A percentile compares a stretch with the other conserved stretches of the same genome.
phyloP scores from a whole-genome alignment of 768 basidiomycete species.

The Russula griseocarnosa region DNA sequence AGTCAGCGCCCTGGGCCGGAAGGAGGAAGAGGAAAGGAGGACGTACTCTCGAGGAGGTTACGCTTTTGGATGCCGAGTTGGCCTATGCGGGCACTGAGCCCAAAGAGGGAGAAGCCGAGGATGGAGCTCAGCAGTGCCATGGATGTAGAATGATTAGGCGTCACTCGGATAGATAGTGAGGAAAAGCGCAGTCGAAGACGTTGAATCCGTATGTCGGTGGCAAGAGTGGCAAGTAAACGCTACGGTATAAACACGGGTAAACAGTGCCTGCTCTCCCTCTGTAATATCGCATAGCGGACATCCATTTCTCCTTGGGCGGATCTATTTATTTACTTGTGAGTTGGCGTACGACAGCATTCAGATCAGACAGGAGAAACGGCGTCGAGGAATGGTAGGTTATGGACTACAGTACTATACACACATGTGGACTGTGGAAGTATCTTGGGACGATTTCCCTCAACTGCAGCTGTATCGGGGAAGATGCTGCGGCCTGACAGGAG shows the following conservation, averaged over 20 bases:
- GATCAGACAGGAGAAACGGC: not conserved
- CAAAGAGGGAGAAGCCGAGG: conserved; percentile 75
- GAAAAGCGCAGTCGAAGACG: too few relatives aligned
- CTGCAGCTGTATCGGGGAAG: not conserved
- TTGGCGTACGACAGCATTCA: not conserved
- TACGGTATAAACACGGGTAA: not conserved
- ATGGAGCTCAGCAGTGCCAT: conserved; percentile 69
- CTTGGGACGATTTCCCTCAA: too few relatives aligned
- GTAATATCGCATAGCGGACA: too few relatives aligned
- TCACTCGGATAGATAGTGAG: not conserved
- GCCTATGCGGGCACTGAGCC: conserved; percentile 77
- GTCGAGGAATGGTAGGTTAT: not conserved
- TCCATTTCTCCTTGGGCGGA: too few relatives aligned
- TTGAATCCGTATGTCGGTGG: not conserved
- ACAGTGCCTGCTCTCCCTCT: too few relatives aligned
- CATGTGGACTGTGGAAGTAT: not conserved
- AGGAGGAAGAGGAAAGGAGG: not conserved
- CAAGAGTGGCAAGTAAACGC: too few relatives aligned
- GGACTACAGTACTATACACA: not conserved
- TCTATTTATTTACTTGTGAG: too few relatives aligned
- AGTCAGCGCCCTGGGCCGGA: not conserved
- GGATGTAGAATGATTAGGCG: conserved; percentile 15
- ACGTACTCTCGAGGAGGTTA: conserved; percentile 74
- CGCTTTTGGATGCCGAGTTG: conserved; percentile 84
- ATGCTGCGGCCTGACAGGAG: not conserved